Evolutionary conservation across 148 eudicot species (phyloP).

Genomic region (Heliosperma pusillum): DNA sequence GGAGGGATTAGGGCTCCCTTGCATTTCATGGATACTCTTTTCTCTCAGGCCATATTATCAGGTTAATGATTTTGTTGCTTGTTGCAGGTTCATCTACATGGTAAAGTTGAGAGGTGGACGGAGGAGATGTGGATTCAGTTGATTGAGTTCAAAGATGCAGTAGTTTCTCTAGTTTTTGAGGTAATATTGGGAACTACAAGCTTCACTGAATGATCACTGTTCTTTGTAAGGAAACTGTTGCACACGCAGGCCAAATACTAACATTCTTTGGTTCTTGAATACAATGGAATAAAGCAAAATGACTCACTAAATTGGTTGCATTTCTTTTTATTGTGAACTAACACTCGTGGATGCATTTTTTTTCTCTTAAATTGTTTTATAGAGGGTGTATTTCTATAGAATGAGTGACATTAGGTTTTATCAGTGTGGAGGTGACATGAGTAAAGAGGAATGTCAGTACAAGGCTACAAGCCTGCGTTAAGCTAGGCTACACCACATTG

Average conservation of each 20-base stretch:
- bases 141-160: constrained; percentile 67
- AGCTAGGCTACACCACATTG: neutral
- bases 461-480: neutral
- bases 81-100: constrained; percentile 69
- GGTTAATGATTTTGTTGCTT: constrained; percentile 8
- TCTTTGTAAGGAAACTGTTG: neutral
- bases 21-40: neutral
- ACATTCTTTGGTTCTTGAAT: neutral
- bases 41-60: neutral
- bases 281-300: neutral
- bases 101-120: constrained; percentile 81
- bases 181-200: constrained; percentile 33
- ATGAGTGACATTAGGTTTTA: neutral
- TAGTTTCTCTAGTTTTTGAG: constrained; percentile 60
- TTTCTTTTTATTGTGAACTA: too few species aligned
- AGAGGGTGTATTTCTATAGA: neutral
- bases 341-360: neutral
- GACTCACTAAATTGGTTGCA: neutral
- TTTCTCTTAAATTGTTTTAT: too few species aligned
- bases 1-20: too few species aligned
- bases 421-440: neutral
- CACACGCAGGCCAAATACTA: neutral
- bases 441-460: neutral
- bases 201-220: neutral
- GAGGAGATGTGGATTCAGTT: constrained; percentile 81